A percentile compares a stretch with the other conserved stretches of the same genome.
Evolutionary conservation across 2,329 filamentous ascomycete species (phyloP).

Genomic region (Cladosporium phlei): DNA sequence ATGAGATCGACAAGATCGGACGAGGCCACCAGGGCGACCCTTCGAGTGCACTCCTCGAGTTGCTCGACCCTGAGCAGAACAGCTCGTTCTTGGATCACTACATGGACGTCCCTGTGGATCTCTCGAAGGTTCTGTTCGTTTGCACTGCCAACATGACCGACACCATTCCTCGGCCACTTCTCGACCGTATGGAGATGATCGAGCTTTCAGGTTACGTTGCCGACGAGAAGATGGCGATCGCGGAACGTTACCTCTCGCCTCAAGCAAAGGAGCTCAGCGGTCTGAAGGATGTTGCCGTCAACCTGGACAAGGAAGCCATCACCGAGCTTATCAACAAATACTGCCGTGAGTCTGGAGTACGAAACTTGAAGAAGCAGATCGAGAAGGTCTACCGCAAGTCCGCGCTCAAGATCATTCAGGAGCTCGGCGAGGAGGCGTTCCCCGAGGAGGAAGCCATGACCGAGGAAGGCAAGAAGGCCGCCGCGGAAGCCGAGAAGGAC

Average conservation of each 20-base stretch:
- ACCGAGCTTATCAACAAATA: constrained; percentile 98
- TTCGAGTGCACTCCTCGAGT: constrained; percentile 84
- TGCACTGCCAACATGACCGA: constrained; percentile 99
- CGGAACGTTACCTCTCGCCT: constrained; percentile 84
- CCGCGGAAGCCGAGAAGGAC: constrained; percentile 67
- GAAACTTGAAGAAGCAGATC: constrained; percentile 98
- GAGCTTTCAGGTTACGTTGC: constrained; percentile 93
- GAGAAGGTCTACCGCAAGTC: constrained; percentile 98
- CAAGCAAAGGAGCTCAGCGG: constrained; percentile 92
- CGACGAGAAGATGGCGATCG: constrained; percentile 98
- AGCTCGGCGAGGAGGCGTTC: constrained; percentile 79
- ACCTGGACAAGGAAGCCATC: constrained; percentile 79
- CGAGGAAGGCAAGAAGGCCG: constrained; percentile 74
- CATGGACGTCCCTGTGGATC: constrained; percentile 94
- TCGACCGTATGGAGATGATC: constrained; percentile 98
- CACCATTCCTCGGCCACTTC: constrained; percentile 86
- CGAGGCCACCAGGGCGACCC: constrained; percentile 95
- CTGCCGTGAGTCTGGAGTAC: constrained; percentile 92
- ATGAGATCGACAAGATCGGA: constrained; percentile 97
- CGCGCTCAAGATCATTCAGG: constrained; percentile 92
- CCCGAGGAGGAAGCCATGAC: constrained; percentile 79
- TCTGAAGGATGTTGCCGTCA: constrained; percentile 84
- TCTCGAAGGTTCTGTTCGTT: constrained; percentile 96
- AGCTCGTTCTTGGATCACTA: constrained; percentile 97
- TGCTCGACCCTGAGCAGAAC: constrained; percentile 96